Percentiles rank a stretch among this genome's conserved stretches.
phyloP scores from a whole-genome alignment of 106 monocot genomes.

The Dendrobium nobile region DNA sequence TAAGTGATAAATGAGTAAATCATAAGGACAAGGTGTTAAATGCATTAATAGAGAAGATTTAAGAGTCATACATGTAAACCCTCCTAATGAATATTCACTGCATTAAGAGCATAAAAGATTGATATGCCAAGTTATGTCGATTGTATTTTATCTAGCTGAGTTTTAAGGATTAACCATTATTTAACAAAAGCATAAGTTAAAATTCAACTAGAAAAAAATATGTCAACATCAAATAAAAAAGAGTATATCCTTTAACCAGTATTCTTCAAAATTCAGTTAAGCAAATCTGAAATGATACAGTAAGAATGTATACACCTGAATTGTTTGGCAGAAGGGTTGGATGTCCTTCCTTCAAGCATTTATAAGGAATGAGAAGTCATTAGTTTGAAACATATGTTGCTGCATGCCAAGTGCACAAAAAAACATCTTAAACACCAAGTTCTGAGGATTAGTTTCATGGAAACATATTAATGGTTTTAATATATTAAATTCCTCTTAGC shows the following conservation, averaged over 20 bases:
- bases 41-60: background rate
- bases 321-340: background rate
- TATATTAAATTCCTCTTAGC: background rate
- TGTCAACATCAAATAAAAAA: background rate
- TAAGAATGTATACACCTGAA: background rate
- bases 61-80: background rate
- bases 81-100: background rate
- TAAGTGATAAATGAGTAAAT: background rate
- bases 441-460: background rate
- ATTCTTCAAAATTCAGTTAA: background rate
- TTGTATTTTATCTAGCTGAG: background rate
- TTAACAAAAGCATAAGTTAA: constrained; percentile 1
- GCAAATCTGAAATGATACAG: background rate
- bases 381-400: background rate
- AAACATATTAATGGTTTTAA: background rate
- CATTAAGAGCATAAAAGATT: background rate
- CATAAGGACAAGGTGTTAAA: background rate
- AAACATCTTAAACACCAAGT: background rate
- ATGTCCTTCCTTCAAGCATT: background rate
- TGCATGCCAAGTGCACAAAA: background rate
- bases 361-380: background rate
- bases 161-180: background rate
- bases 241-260: background rate
- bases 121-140: background rate
- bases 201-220: background rate